Evolutionary conservation across 176 grass and related monocot species (phyloP).

Genomic region (Musa troglodytarum): DNA sequence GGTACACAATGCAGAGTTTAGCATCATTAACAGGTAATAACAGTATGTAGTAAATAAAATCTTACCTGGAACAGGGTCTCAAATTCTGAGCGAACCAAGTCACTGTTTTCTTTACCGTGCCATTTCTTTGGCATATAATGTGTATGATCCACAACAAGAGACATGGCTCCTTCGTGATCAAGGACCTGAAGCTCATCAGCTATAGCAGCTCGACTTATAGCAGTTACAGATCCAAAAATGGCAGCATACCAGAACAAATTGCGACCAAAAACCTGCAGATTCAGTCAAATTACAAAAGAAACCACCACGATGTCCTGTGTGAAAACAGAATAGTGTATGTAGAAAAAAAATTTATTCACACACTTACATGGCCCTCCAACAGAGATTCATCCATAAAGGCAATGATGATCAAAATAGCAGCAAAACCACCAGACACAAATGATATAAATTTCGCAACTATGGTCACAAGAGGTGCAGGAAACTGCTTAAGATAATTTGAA

Average conservation of each 20-base stretch:
- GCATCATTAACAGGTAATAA: too few species aligned
- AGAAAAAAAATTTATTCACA: neutral
- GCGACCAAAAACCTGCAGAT: constrained; percentile 39
- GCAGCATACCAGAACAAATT: constrained; percentile 98
- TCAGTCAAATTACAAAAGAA: too few species aligned
- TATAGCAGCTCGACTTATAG: constrained; percentile 82
- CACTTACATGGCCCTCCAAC: constrained; percentile 77
- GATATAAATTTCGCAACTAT: constrained; percentile 93
- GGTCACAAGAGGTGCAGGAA: constrained; percentile 84
- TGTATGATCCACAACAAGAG: constrained; percentile 63
- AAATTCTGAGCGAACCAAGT: constrained; percentile 68
- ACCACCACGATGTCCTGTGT: too few species aligned
- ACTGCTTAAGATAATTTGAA: constrained; percentile 92
- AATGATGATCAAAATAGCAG: constrained; percentile 87
- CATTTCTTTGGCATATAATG: constrained; percentile 96
- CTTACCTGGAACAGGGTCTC: constrained; percentile 84
- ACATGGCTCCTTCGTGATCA: constrained; percentile 89
- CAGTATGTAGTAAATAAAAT: too few species aligned
- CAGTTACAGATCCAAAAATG: constrained; percentile 91
- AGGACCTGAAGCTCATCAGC: constrained; percentile 92
- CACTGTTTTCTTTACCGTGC: constrained; percentile 81
- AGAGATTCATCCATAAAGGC: constrained; percentile 88
- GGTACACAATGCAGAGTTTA: too few species aligned
- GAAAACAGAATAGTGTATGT: too few species aligned
- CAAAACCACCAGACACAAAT: constrained; percentile 97